Evolutionary conservation across 176 grass and related monocot genomes (phyloP), one percentile per base, ranked within the genome.

Genomic region (Phoenix dactylifera): DNA sequence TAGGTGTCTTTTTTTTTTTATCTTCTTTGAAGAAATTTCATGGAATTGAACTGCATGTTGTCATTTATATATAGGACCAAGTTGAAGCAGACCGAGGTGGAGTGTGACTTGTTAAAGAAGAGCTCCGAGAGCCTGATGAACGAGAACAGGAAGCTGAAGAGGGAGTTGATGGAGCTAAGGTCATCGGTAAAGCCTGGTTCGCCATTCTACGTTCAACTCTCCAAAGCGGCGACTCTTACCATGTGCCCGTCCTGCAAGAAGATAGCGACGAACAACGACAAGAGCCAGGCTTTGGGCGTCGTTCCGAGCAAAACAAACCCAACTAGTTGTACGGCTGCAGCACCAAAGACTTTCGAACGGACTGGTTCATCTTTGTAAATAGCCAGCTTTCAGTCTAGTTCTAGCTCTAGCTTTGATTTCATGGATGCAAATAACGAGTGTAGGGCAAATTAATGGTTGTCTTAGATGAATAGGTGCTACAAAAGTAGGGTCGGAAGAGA

Each of bases 1-100:
- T 28, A 28, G 3, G 26, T 28, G 0, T 28, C 26, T 28, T 28
- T 28, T 28, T 28, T 28, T 28, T 4, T 28, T 28, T 28, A 3
- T 44, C 10, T 44, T 14, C 35, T 44, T 44, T 44, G 1, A 3
- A 44, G 28, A 30, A 30, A 30, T 30, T 30, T 30, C 5, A 44
- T 44, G 35, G 35, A 44, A 12, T 44, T 1, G 10, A 44, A 26
- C 22, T 59, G n/a, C n/a, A n/a, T n/a, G 16, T 26, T 26, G 23
- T 26, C 16, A 57, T 26, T 7, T n/a, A 2, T 50, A 4, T 14
- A 15, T 49, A 63, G 60, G 60, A 63, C 32, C 7, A 63, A 63
- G 18, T 15, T 63, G 60, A 63, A 63, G 60, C 60, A 63, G 60
- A 63, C 35, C 3, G 60, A 63, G 35, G 35, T 49, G 32, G 14